Evolutionary conservation across 495 filamentous ascomycete species (phyloP).

Genomic region (Sordaria brevicollis): DNA sequence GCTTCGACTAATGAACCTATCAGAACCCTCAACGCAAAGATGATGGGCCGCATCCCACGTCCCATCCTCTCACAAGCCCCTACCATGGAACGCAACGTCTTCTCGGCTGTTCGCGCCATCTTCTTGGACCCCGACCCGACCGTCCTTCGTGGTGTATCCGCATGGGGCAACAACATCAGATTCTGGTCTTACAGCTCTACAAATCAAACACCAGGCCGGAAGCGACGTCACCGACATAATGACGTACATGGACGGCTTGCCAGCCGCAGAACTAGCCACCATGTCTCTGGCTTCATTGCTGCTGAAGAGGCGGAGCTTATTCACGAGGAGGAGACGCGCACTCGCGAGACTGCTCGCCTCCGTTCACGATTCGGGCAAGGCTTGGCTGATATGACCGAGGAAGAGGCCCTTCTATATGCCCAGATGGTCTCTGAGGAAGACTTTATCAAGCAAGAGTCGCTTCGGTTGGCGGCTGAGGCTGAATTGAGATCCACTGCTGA

Average conservation of each 20-base stretch:
- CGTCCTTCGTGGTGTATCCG: constrained; percentile 80
- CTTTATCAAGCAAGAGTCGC: constrained; percentile 50
- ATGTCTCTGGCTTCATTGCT: constrained; percentile 60
- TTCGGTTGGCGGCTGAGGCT: constrained; percentile 34
- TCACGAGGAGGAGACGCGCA: constrained; percentile 50
- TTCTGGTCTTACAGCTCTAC: constrained; percentile 90
- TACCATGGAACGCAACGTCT: constrained; percentile 46
- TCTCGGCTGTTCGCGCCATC: constrained; percentile 75
- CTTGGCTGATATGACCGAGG: constrained; percentile 68
- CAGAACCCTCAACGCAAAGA: constrained; percentile 80
- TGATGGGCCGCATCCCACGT: constrained; percentile 60
- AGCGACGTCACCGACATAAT: constrained; percentile 34
- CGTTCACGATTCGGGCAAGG: constrained; percentile 74
- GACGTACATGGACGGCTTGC: constrained; percentile 31
- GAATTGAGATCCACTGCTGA: constrained; percentile 41
- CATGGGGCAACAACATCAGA: constrained; percentile 74
- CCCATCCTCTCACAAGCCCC: constrained; percentile 30
- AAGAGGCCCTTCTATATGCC: constrained; percentile 83
- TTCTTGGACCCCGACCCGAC: constrained; percentile 84
- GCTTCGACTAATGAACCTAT: constrained; percentile 71
- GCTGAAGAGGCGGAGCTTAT: constrained; percentile 72
- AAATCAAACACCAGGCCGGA: constrained; percentile 29
- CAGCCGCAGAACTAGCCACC: constrained; percentile 28
- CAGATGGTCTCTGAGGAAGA: constrained; percentile 78
- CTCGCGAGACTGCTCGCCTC: constrained; percentile 53